Percentiles rank a stretch among this genome's conserved stretches.
Evolutionary conservation across 495 filamentous ascomycete species (phyloP).

Genomic region (Penicillium simplicissimum): DNA sequence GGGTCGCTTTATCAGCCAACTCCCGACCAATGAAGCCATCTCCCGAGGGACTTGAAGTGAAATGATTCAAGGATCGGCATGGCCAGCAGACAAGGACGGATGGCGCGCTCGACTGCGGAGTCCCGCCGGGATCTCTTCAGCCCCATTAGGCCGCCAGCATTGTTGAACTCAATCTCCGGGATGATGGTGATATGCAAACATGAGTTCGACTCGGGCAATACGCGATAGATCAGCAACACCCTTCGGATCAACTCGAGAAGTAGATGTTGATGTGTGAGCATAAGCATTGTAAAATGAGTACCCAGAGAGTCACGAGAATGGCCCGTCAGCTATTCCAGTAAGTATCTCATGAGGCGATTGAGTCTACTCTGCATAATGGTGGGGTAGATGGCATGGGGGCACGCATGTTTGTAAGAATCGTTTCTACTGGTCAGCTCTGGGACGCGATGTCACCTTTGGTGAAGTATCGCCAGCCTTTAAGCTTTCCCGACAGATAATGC

Average conservation of each 20-base stretch:
- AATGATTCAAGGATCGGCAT: not conserved
- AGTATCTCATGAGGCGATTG: not conserved
- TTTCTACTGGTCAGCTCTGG: not conserved
- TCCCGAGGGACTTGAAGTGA: not conserved
- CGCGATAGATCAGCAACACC: too few species aligned
- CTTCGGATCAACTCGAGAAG: too few species aligned
- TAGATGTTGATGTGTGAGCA: not conserved
- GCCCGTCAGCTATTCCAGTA: not conserved
- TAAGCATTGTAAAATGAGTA: not conserved
- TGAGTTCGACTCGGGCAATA: too few species aligned
- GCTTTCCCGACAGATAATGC: not conserved
- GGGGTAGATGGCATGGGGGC: not conserved
- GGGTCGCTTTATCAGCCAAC: not conserved
- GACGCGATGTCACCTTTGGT: not conserved
- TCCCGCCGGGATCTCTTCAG: not conserved
- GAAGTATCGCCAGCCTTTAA: not conserved
- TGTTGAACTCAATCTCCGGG: not conserved
- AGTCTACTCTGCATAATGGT: not conserved
- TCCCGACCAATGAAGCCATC: not conserved
- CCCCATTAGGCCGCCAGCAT: not conserved
- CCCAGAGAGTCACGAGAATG: too few species aligned
- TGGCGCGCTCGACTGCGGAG: not conserved
- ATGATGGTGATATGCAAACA: not conserved
- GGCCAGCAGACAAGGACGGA: not conserved
- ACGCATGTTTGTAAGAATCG: not conserved